Conservation (phyloP, 306 rosid species). For the Quercus gilva region DNA sequence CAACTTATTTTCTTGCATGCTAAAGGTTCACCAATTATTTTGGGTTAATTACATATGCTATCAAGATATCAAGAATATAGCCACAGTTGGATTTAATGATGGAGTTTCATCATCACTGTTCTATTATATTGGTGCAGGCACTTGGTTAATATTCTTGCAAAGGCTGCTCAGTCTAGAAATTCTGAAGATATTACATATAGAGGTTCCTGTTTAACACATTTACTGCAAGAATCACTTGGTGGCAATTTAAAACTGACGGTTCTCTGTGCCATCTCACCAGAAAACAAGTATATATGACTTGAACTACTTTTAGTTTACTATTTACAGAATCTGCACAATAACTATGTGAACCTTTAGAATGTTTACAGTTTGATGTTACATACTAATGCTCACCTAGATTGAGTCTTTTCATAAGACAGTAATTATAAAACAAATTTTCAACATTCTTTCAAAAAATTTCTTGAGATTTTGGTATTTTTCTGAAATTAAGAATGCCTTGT, state of each 20-base stretch:
- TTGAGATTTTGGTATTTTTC: not conserved
- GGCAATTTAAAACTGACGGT: slow-evolving; percentile 87
- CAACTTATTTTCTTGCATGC: too few relatives aligned
- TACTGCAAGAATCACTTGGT: slow-evolving; percentile 76
- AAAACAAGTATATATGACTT: slow-evolving; percentile 57
- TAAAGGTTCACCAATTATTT: not conserved
- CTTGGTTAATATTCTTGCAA: slow-evolving; percentile 62
- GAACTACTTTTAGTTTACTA: not conserved
- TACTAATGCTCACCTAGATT: not conserved
- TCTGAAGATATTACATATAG: slow-evolving; percentile 44
- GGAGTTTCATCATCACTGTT: too few relatives aligned
- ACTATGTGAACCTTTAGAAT: not conserved
- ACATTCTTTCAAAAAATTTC: not conserved
- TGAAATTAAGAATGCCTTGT: slow-evolving; percentile 23
- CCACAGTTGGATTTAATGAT: too few relatives aligned
- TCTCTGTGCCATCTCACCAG: slow-evolving; percentile 66
- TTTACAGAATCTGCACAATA: not conserved
- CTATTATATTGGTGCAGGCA: slow-evolving; percentile 55
- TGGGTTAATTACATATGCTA: not conserved
- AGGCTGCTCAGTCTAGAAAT: slow-evolving; percentile 42
- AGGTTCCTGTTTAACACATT: slow-evolving; percentile 70
- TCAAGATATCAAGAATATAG: too few relatives aligned
- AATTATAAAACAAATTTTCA: not conserved
- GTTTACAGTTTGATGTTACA: not conserved
- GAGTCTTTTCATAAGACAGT: not conserved